These are phyloP conservation scores for Alternaria longipes DNA, from an alignment of 2,329 filamentous ascomycete species.

Conservation along the genomic window DNA sequence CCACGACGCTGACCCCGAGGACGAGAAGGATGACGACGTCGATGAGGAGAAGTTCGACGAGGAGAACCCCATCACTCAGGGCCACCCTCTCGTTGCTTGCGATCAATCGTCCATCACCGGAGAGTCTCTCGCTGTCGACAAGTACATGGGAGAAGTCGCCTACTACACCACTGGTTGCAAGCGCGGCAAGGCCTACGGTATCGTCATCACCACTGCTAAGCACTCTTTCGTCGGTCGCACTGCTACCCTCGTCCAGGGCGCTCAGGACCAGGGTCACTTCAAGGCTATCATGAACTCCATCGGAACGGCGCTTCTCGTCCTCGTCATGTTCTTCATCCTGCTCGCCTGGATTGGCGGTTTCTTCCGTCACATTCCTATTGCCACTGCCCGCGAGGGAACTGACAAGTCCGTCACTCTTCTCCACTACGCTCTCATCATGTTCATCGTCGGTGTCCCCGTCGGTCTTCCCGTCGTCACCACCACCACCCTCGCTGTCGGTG, in stretches of 20 bases:
- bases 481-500: constrained; percentile 79
- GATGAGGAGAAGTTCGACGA: constrained; percentile 68
- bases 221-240: constrained; percentile 81
- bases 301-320: constrained; percentile 75
- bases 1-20: constrained; percentile 66
- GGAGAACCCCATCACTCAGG: constrained; percentile 63
- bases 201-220: constrained; percentile 72
- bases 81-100: constrained; percentile 73
- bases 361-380: constrained; percentile 74
- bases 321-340: constrained; percentile 81
- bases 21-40: constrained; percentile 68
- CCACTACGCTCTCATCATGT: constrained; percentile 57
- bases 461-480: constrained; percentile 81
- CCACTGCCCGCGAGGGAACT: constrained; percentile 62
- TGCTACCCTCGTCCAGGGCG: constrained; percentile 76
- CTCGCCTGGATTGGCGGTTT: constrained; percentile 80
- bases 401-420: constrained; percentile 68
- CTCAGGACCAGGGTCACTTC: constrained; percentile 71
- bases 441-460: constrained; percentile 82
- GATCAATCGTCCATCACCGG: constrained; percentile 85
- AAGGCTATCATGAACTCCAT: constrained; percentile 87
- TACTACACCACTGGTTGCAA: constrained; percentile 86
- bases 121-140: constrained; percentile 80
- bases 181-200: constrained; percentile 77
- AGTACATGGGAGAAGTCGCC: constrained; percentile 78